These are phyloP conservation scores for Nothophaeocryptopus gaeumannii DNA, from an alignment of 2,329 filamentous ascomycete species.

Conservation along the genomic window DNA sequence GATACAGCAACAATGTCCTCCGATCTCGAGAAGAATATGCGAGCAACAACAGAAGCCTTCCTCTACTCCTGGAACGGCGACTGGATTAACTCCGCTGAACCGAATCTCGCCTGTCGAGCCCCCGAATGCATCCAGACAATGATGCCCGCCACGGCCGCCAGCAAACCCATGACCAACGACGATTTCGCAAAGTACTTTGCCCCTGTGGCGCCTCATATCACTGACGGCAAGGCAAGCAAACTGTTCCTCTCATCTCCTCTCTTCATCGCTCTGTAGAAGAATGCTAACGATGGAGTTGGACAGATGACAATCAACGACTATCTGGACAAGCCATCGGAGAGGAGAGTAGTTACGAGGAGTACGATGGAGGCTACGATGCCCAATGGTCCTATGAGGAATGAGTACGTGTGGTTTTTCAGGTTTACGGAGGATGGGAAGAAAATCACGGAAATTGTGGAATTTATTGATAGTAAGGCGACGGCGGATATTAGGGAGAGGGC, in stretches of 20 bases:
- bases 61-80: conserved; percentile 21
- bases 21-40: conserved; percentile 17
- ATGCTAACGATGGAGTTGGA: too few species aligned
- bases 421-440: conserved; percentile 19
- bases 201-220: conserved; percentile 14
- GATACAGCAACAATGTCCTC: conserved; percentile 10
- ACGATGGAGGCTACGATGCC: conserved; percentile 17
- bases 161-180: conserved; percentile 8
- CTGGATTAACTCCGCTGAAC: conserved; percentile 13
- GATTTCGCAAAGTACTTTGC: conserved; percentile 19
- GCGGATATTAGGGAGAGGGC: too few species aligned
- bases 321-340: conserved; percentile 11
- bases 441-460: conserved; percentile 22
- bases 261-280: too few species aligned
- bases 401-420: conserved; percentile 25
- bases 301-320: conserved; percentile 27
- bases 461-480: conserved; percentile 13
- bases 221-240: conserved; percentile 10
- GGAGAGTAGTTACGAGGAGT: conserved; percentile 13
- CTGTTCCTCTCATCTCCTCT: not conserved
- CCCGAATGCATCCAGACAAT: conserved; percentile 20
- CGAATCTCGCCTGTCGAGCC: conserved; percentile 12
- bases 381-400: conserved; percentile 21
- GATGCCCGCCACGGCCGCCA: conserved; percentile 9
- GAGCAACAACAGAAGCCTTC: conserved; percentile 20